phyloP scores from a whole-genome alignment of 176 grass and related monocot genomes.

The Pontederia paniculata region DNA sequence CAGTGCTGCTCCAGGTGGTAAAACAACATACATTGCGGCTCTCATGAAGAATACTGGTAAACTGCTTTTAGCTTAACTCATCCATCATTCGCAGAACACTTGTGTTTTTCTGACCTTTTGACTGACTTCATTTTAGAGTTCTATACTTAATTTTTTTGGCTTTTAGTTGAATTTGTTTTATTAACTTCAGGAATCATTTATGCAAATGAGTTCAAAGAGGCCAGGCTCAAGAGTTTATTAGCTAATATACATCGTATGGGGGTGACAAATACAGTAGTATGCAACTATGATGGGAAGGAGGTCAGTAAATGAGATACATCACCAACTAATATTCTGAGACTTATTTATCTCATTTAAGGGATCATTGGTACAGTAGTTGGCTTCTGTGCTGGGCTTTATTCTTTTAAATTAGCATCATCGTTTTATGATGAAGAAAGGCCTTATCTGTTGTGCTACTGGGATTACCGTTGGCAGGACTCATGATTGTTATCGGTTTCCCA shows the following conservation, averaged over 20 bases:
- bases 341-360: neutral
- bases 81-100: too few relatives aligned
- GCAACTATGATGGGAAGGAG: constrained; percentile 97
- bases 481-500: too few relatives aligned
- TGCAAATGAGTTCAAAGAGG: constrained; percentile 92
- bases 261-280: constrained; percentile 80
- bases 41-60: constrained; percentile 96
- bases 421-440: too few relatives aligned
- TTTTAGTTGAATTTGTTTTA: constrained; percentile 13
- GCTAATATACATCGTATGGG: constrained; percentile 98
- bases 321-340: neutral
- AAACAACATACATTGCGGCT: constrained; percentile 93
- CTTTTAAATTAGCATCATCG: too few relatives aligned
- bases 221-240: constrained; percentile 66
- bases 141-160: neutral
- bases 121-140: neutral
- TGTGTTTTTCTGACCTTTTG: neutral
- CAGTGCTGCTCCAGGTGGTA: constrained; percentile 96
- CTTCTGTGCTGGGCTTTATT: too few relatives aligned
- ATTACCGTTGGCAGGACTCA: too few relatives aligned
- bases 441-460: too few relatives aligned
- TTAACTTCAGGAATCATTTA: constrained; percentile 66
- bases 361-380: neutral
- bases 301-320: constrained; percentile 24
- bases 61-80: neutral